These are phyloP conservation scores for Xylaria palmicola DNA, from an alignment of 495 filamentous ascomycete species.

Conservation along the genomic window DNA sequence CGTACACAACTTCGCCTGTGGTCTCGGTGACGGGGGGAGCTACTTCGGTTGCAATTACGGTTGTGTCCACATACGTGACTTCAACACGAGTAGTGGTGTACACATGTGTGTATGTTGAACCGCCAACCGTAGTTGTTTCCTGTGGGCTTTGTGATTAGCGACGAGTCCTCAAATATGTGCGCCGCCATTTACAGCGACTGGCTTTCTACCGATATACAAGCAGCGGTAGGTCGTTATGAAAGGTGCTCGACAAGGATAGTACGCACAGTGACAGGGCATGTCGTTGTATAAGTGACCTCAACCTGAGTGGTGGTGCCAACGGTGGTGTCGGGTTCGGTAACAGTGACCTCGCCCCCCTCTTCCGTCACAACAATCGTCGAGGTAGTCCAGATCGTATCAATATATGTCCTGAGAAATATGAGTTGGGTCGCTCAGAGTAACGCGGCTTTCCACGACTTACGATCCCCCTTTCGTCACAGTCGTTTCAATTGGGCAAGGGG, in stretches of 20 bases:
- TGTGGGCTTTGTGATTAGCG: not conserved
- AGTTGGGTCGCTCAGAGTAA: not conserved
- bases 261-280: slow-evolving; percentile 37
- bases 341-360: slow-evolving; percentile 28
- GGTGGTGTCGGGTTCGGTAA: slow-evolving; percentile 28
- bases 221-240: not conserved
- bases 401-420: slow-evolving; percentile 23
- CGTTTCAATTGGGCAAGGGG: slow-evolving; percentile 30
- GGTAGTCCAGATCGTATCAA: slow-evolving; percentile 31
- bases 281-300: slow-evolving; percentile 40
- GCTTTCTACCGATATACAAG: not conserved
- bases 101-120: slow-evolving; percentile 33
- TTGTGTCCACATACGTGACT: slow-evolving; percentile 30
- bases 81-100: slow-evolving; percentile 45
- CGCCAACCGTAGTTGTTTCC: slow-evolving; percentile 31
- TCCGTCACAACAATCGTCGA: slow-evolving; percentile 35
- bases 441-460: slow-evolving; percentile 16
- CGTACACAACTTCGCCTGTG: slow-evolving; percentile 31
- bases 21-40: slow-evolving; percentile 26
- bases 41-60: slow-evolving; percentile 26
- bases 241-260: not conserved
- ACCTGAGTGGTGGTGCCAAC: slow-evolving; percentile 38
- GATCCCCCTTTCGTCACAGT: slow-evolving; percentile 31
- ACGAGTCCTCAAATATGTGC: not conserved
- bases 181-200: not conserved